Conservation (phyloP, 208 protist species). For the Trypanosoma caninum region DNA sequence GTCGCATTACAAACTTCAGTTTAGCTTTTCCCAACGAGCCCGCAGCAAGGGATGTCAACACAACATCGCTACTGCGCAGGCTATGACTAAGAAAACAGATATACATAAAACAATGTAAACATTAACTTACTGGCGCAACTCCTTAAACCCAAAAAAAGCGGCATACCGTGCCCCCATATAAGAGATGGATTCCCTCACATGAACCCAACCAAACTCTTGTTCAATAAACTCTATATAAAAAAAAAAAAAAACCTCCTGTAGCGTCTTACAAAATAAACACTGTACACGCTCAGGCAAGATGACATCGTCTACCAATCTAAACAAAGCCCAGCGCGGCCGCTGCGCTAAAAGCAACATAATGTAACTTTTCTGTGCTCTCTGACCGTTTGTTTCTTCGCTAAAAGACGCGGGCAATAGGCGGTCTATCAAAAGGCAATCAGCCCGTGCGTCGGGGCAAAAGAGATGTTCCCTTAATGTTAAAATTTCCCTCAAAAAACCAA, state of each 20-base stretch:
- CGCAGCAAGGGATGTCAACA: slow-evolving; percentile 6
- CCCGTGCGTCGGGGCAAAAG: too few relatives aligned
- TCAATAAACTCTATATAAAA: slow-evolving; percentile 49
- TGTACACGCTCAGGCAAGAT: slow-evolving; percentile 41
- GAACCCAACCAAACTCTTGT: slow-evolving; percentile 40
- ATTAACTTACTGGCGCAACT: slow-evolving; percentile 37
- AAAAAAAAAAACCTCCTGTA: slow-evolving; percentile 35
- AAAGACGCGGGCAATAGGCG: too few relatives aligned
- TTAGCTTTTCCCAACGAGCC: neutral
- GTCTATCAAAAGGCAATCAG: too few relatives aligned
- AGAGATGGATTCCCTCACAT: slow-evolving; percentile 17
- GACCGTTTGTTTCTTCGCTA: too few relatives aligned
- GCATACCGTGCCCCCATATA: slow-evolving; percentile 58
- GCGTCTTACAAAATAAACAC: slow-evolving; percentile 40
- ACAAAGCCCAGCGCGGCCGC: slow-evolving; percentile 59
- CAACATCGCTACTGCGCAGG: slow-evolving; percentile 40
- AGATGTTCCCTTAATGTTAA: too few relatives aligned
- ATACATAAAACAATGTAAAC: slow-evolving; percentile 37
- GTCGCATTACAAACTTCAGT: too few relatives aligned
- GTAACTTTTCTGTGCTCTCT: neutral
- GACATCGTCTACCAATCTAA: slow-evolving; percentile 64
- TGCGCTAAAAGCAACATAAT: slow-evolving; percentile 37
- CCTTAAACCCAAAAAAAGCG: slow-evolving; percentile 46
- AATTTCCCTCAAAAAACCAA: slow-evolving; percentile 40
- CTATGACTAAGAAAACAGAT: slow-evolving; percentile 32